Percentiles rank a stretch among this genome's conserved stretches.
These are phyloP conservation scores for Penicillium sp. DNA, from an alignment of 2,329 filamentous ascomycete species.

Conservation along the genomic window DNA sequence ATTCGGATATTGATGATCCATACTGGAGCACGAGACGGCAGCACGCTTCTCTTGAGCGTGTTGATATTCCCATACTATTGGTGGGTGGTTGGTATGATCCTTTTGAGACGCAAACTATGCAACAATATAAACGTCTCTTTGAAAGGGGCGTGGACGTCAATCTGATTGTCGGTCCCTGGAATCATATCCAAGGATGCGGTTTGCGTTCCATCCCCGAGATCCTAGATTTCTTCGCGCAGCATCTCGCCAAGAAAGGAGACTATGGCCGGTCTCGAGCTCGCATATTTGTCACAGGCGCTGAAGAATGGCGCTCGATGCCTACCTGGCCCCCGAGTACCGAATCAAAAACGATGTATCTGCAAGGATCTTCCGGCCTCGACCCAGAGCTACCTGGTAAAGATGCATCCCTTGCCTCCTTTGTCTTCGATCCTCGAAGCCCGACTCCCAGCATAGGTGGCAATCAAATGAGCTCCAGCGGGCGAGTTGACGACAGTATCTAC, in stretches of 20 bases:
- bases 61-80: slow-evolving; percentile 13
- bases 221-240: slow-evolving; percentile 13
- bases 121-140: slow-evolving; percentile 9
- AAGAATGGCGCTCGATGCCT: slow-evolving; percentile 14
- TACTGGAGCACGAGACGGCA: slow-evolving; percentile 14
- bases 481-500: slow-evolving; percentile 16
- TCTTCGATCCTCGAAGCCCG: slow-evolving; percentile 13
- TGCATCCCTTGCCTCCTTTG: slow-evolving; percentile 6
- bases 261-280: slow-evolving; percentile 8
- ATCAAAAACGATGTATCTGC: slow-evolving; percentile 6
- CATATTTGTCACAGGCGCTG: slow-evolving; percentile 12
- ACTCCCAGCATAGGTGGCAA: slow-evolving; percentile 18
- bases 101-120: slow-evolving; percentile 13
- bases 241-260: slow-evolving; percentile 14
- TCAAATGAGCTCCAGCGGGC: slow-evolving; percentile 14
- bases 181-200: slow-evolving; percentile 14
- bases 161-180: slow-evolving; percentile 19
- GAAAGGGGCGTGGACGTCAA: slow-evolving; percentile 11
- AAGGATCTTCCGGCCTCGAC: slow-evolving; percentile 3
- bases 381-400: slow-evolving; percentile 2
- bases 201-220: slow-evolving; percentile 14
- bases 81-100: slow-evolving; percentile 19
- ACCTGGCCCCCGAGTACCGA: slow-evolving; percentile 12
- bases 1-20: slow-evolving; percentile 9
- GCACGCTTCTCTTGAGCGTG: slow-evolving; percentile 8